Evolutionary conservation across 2,329 filamentous ascomycete species (phyloP), one percentile per base, ranked within the genome.

Genomic region (Alternaria triticina): DNA sequence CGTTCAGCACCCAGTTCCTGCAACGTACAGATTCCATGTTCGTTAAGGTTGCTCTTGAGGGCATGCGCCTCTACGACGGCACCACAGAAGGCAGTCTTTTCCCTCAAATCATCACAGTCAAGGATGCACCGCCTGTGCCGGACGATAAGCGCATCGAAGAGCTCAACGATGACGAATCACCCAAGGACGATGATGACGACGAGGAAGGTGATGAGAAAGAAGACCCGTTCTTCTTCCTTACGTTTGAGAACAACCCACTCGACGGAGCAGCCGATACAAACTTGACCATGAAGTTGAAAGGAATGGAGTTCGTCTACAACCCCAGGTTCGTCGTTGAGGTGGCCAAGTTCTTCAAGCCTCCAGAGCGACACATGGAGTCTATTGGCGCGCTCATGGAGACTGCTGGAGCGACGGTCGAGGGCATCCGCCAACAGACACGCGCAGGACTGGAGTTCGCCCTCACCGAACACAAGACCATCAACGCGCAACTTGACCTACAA

Each of bases 291-390:
- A 97, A 97, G 79, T 83, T 99, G 70, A 97, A 96, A 79, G 96
- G 94, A 47, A 90, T 99, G 70, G 96, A 99, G 78, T 91, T 99
- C 58, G 93, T 99, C 23, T 99, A 97, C 87, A 99, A 99, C 72
- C 96, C 96, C 1, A 92, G 90, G 68, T 96, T 98, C 70, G 86
- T 98, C 0, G 89, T 97, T 6, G 94, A 96, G 52, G 89, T 98
- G 43, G 93, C 91, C 57, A 93, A 94, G 71, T 99, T 99, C 83
- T 99, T 99, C 84, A 91, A 95, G 66, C 96, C 96, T 1, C 96
- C 96, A 0, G 94, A 97, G 78, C 88, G 94, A 54, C 96, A 99
- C 77, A 97, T 99, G 94, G 96, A 99, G 77, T 99, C 96, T 10
- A 97, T 99, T 71, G 91, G 90, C 12, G 96, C 96, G 2, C 86